A percentile compares a stretch with the other conserved stretches of the same genome.
These are phyloP conservation scores for Mortierella antarctica DNA, from an alignment of 192 early-diverging fungal species.

Conservation along the genomic window DNA sequence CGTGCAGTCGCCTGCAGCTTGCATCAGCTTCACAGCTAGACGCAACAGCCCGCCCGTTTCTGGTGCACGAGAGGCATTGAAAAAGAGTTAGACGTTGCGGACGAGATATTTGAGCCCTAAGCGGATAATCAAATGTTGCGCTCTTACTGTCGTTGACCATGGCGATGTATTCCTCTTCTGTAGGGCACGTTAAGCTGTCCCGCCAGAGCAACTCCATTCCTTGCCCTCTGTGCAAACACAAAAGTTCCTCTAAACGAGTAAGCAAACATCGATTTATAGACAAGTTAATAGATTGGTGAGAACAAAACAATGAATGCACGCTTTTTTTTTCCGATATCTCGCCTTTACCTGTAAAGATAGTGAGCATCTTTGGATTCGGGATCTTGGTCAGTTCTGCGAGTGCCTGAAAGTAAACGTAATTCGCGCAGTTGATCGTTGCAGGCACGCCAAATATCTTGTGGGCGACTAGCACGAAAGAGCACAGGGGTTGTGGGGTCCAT, in stretches of 20 bases:
- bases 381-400: constrained; percentile 79
- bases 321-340: too few relatives aligned
- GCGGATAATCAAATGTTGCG: too few relatives aligned
- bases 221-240: constrained; percentile 94
- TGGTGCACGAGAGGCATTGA: constrained; percentile 22
- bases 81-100: too few relatives aligned
- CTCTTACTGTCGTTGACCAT: constrained; percentile 95
- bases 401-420: constrained; percentile 97
- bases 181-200: constrained; percentile 90
- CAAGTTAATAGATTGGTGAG: too few relatives aligned
- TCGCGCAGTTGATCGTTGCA: constrained; percentile 95
- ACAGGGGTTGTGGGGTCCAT: neutral
- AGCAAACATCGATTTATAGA: too few relatives aligned
- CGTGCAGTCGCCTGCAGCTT: constrained; percentile 66
- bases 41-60: constrained; percentile 97
- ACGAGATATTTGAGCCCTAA: too few relatives aligned
- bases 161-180: constrained; percentile 90
- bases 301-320: too few relatives aligned
- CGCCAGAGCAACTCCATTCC: constrained; percentile 99
- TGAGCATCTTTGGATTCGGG: constrained; percentile 73
- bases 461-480: constrained; percentile 66
- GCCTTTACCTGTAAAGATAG: constrained; percentile 80
- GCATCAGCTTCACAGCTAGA: constrained; percentile 95
- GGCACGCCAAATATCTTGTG: constrained; percentile 96
- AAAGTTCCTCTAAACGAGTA: constrained; percentile 73